Evolutionary conservation across 352 stramenopile genomes (phyloP).

Genomic region (Ochromonadaceae sp.): DNA sequence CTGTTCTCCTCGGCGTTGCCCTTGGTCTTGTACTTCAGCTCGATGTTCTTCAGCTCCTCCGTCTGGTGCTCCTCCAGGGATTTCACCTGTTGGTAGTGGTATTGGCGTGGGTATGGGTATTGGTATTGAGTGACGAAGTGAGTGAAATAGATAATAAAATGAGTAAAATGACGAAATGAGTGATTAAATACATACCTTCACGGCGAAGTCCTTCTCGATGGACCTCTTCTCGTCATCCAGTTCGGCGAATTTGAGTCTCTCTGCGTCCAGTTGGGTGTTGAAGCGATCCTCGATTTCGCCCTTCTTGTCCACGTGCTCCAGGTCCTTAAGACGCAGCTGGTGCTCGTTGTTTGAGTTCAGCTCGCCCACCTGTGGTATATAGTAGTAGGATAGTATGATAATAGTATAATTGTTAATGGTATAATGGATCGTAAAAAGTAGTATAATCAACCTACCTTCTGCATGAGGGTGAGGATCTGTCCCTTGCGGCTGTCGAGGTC

Average conservation of each 20-base stretch:
- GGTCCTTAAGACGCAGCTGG: slow-evolving; percentile 45
- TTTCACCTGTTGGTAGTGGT: slow-evolving; percentile 16
- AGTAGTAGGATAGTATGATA: no score
- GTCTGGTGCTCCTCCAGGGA: slow-evolving; percentile 27
- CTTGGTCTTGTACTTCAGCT: slow-evolving; percentile 38
- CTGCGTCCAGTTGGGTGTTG: slow-evolving; percentile 61
- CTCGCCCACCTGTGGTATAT: slow-evolving; percentile 83
- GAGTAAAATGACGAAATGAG: background rate
- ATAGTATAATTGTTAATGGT: no score
- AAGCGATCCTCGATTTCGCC: slow-evolving; percentile 73
- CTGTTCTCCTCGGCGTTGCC: slow-evolving; percentile 39
- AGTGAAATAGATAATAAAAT: no score
- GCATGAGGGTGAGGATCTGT: background rate
- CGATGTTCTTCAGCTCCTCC: slow-evolving; percentile 29
- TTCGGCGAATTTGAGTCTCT: slow-evolving; percentile 46
- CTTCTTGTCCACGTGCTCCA: slow-evolving; percentile 46
- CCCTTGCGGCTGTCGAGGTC: background rate
- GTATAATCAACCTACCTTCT: no score
- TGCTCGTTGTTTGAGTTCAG: slow-evolving; percentile 60
- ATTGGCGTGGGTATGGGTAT: no score
- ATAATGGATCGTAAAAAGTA: no score
- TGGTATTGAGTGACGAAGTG: no score
- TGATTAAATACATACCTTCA: slow-evolving; percentile 21
- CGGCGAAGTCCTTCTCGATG: slow-evolving; percentile 38
- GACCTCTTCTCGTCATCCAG: slow-evolving; percentile 59